Base-by-base conservation (phyloP, 768 basidiomycete species). In the Leccinum subgranulosum region DNA sequence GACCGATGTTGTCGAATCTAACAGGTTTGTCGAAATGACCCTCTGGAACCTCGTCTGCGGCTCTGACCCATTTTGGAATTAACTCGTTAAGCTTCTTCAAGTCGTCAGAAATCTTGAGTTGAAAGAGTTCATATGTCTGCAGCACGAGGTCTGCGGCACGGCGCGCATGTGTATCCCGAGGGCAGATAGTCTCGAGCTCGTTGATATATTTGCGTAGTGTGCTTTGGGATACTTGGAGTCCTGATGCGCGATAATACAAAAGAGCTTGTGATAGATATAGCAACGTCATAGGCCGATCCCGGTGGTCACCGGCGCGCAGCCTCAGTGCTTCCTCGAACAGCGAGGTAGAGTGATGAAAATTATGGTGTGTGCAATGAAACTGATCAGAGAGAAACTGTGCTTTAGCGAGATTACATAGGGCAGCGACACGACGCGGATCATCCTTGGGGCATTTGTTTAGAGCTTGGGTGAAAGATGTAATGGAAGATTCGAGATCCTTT, bases 251-350 rank as follows among this genome's bases (percentile, higher is more conserved):
- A 28, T 53, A 60, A 29, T 53, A 45, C 10, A 43, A 4, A n/a
- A 27, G 25, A 27, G 23, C 23, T 23, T 23, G 23, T 23, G 23
- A 28, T 28, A 28, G 28, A 28, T 28, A 65, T 11, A 60, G 23
- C 14, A 59, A 31, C 4, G 65, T 59, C 7, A 21, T 12, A 0
- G 49, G 31, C 11, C 53, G 66, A 55, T 64, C 60, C 11, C 31
- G 51, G 17, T 64, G 58, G 27, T 6, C 27, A 28, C 2, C 27
- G 49, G 12, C 10, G 4, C 55, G 60, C 2, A 61, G 19, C 17
- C 43, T 31, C 48, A 67, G 54, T 33, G 61, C 66, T 17, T 55
- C 45, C 21, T 43, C 54, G 45, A 59, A 59, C 19, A 33, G 21
- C 0, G 28, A 28, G 23, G 58, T 61, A 28, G 60, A 19, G 1